phyloP scores from a whole-genome alignment of 148 eudicot species.

The Drosera capensis region DNA sequence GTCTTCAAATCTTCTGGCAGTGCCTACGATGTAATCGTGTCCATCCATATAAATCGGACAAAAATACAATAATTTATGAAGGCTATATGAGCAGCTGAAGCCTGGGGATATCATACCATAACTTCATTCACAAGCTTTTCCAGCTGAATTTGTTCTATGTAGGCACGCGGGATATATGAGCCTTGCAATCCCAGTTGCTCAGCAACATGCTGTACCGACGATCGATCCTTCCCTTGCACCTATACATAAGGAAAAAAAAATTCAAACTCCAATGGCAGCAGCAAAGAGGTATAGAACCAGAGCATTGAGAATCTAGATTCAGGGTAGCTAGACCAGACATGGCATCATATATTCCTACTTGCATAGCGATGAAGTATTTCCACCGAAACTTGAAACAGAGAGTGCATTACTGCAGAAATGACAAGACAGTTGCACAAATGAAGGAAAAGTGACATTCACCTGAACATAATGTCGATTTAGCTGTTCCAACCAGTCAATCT shows the following conservation, averaged over 20 bases:
- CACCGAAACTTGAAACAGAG: too few species aligned
- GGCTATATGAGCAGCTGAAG: conserved; percentile 2
- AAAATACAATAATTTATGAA: not conserved
- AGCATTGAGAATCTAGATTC: too few species aligned
- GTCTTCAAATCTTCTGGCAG: conserved; percentile 87
- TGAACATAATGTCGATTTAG: conserved; percentile 77
- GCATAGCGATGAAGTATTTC: too few species aligned
- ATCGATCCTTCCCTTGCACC: conserved; percentile 94
- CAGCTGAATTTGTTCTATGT: conserved; percentile 88
- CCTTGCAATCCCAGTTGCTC: conserved; percentile 88
- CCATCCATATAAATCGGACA: too few species aligned
- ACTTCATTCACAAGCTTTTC: conserved; percentile 92
- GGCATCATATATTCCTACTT: too few species aligned
- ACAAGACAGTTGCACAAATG: too few species aligned
- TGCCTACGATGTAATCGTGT: conserved; percentile 27
- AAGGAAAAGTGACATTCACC: too few species aligned
- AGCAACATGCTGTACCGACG: conserved; percentile 47
- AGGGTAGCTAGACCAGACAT: too few species aligned
- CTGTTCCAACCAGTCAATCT: conserved; percentile 93
- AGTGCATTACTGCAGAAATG: too few species aligned
- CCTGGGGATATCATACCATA: conserved; percentile 63
- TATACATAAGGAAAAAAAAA: conserved; percentile 2
- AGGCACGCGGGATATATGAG: conserved; percentile 78
- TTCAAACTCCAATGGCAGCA: too few species aligned
- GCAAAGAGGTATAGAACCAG: too few species aligned